Base-by-base conservation (phyloP, 768 basidiomycete species). In the Filobasidium floriforme region DNA sequence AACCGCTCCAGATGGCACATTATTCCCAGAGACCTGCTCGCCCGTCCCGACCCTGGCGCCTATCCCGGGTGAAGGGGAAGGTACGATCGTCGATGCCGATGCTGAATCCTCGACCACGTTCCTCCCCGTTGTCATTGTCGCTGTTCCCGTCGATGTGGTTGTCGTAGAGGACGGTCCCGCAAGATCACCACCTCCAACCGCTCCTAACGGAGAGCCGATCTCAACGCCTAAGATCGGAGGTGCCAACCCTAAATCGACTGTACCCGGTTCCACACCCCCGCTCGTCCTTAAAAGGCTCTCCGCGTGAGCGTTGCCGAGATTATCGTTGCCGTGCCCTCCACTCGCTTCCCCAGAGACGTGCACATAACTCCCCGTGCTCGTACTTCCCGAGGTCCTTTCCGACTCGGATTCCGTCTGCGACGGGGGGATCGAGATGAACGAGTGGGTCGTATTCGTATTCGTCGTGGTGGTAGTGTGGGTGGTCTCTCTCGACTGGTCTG, bases 321-420 rank as follows among this genome's bases (percentile, higher is more conserved):
- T 28, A 24, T 15, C 24, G 29, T 15, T 57, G 22, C 2, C 54
- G 22, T 24, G n/a, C n/a, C 54, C 22, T 3, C 32, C 32, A 9
- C 4, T 4, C 9, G 32, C 32, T 9, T 37, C 32, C 32, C 32
- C 32, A 37, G 32, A 37, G 32, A 57, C 54, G 24, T 57, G 54
- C 24, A 57, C 54, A 57, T 57, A 57, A 57, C 54, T 57, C 7
- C 54, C 24, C 26, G 18, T 24, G 26, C 54, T 57, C 26, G 54
- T 57, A 15, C 54, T 32, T 7, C 26, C 29, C n/a, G 54, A 24
- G 4, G 14, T 57, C 54, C 54, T 57, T 15, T 37, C 32, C 3
- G 32, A 37, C 9, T 37, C 32, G 9, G 32, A 37, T 37, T 37
- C 32, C 4, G 32, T 37, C 32, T 37, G 32, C 3, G 32, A 37